These are phyloP conservation scores for Lablab purpureus DNA, from an alignment of 306 rosid species.

Conservation along the genomic window DNA sequence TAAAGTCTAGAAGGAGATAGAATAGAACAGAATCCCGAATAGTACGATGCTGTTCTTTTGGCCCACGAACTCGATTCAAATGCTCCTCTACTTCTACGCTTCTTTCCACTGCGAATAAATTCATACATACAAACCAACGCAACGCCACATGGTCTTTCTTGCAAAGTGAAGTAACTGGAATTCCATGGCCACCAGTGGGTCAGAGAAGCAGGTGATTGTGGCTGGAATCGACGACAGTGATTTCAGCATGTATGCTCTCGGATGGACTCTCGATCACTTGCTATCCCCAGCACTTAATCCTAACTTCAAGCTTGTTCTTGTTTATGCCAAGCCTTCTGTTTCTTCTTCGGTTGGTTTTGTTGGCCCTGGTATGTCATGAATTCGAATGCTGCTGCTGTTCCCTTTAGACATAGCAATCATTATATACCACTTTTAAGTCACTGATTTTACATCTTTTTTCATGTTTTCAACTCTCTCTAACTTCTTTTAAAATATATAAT, in stretches of 20 bases:
- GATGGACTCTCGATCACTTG: conserved; percentile 74
- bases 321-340: conserved; percentile 66
- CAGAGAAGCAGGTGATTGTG: conserved; percentile 71
- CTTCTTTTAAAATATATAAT: no score
- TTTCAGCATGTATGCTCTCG: conserved; percentile 62
- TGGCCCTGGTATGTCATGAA: conserved; percentile 66
- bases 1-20: neutral
- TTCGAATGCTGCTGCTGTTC: no score
- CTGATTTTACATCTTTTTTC: no score
- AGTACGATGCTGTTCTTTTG: conserved; percentile 13
- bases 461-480: no score
- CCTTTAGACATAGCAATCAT: no score
- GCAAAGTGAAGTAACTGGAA: no score
- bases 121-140: neutral
- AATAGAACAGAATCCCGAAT: neutral
- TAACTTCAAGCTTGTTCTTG: conserved; percentile 67
- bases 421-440: no score
- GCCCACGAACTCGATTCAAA: conserved; percentile 23
- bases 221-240: conserved; percentile 78
- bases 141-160: neutral
- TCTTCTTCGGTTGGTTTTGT: conserved; percentile 56
- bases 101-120: neutral
- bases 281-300: conserved; percentile 31
- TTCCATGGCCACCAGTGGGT: neutral
- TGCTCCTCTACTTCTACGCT: neutral